Conservation (phyloP, 345 rosid species). For the Cardamine resedifolia region DNA sequence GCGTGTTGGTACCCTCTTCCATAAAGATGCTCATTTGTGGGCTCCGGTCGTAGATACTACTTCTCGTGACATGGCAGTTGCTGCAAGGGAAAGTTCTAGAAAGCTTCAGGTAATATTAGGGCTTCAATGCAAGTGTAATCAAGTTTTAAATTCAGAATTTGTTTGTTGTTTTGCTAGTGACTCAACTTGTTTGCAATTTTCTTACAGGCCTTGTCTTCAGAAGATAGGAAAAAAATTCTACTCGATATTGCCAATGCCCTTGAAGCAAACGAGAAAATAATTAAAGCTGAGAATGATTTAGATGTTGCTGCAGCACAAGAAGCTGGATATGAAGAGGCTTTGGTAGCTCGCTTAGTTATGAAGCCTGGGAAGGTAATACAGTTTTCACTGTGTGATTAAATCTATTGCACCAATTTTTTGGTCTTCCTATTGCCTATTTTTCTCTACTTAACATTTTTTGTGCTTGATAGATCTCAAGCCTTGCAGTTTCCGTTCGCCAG, state of each 20-base stretch:
- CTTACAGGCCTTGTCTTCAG: slow-evolving; percentile 76
- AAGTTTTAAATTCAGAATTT: not conserved
- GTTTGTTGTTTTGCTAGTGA: slow-evolving; percentile 7
- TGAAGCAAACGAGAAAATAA: slow-evolving; percentile 69
- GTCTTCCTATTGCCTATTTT: not conserved
- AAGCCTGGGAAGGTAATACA: slow-evolving; percentile 79
- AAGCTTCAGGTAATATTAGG: slow-evolving; percentile 70
- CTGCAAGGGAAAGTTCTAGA: slow-evolving; percentile 92
- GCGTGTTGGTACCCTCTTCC: slow-evolving; percentile 87
- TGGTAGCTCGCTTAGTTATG: slow-evolving; percentile 76
- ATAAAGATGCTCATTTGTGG: slow-evolving; percentile 80
- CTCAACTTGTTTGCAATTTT: slow-evolving; percentile 23
- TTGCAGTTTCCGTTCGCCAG: slow-evolving; percentile 73
- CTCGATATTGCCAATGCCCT: slow-evolving; percentile 80
- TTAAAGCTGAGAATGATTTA: slow-evolving; percentile 69
- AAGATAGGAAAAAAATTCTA: slow-evolving; percentile 72
- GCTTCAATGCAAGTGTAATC: slow-evolving; percentile 17
- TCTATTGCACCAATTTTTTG: not conserved
- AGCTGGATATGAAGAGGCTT: slow-evolving; percentile 74
- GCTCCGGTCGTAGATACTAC: slow-evolving; percentile 49
- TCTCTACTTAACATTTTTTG: not conserved
- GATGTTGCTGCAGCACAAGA: slow-evolving; percentile 78
- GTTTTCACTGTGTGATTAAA: not conserved
- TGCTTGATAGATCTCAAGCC: slow-evolving; percentile 62
- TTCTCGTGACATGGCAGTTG: slow-evolving; percentile 85